Evolutionary conservation across 768 basidiomycete genomes (phyloP), one percentile per base, ranked within the genome.

Genomic region (Lentinula raphanica): DNA sequence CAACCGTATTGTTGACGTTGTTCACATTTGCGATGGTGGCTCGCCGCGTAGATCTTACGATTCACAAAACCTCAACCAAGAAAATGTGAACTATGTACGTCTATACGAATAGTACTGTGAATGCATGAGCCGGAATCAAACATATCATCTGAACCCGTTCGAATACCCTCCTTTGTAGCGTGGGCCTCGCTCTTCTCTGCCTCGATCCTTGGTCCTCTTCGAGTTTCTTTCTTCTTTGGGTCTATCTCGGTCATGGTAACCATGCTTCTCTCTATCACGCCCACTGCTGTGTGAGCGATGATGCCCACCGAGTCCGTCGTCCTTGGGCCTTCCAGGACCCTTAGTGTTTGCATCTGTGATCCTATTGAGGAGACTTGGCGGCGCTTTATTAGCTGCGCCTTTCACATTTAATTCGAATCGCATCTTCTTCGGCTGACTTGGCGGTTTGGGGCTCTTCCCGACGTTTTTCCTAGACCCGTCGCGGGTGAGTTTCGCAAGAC

Each of bases 1-100:
- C 87, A 8, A 75, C 77, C 17, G 91, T 86, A 1, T 84, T 89
- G 70, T 72, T 90, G 54, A 75, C 77, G 44, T 59, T 94, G 46
- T 95, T 95, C 71, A 67, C 74, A 21, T 66, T 80, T 56, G 74
- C 75, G 9, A 68, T 78, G 53, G 62, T 77, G 58, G 72, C 72
- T 51, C 67, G 78, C 59, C 73, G 81, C 60, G 72, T 82, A 35
- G 73, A 82, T 63, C 69, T 81, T 53, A 75, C 77, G 28, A 76
- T 83, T 56, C 71, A 77, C 63, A 78, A 78, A 70, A 53, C 21
- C 21, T 21, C 51, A 17, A 39, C 51, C 51, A 70, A 71, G 65
- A 78, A 74, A 67, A 60, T 60, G 58, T 63, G 67, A 64, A 72
- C 68, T 64, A 64, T 57, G 44, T 60, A 56, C 9, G 51, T 35